Evolutionary conservation across 805 yeast species (phyloP), one percentile per base, ranked within the genome.

Genomic region (Lipomyces yamadae): DNA sequence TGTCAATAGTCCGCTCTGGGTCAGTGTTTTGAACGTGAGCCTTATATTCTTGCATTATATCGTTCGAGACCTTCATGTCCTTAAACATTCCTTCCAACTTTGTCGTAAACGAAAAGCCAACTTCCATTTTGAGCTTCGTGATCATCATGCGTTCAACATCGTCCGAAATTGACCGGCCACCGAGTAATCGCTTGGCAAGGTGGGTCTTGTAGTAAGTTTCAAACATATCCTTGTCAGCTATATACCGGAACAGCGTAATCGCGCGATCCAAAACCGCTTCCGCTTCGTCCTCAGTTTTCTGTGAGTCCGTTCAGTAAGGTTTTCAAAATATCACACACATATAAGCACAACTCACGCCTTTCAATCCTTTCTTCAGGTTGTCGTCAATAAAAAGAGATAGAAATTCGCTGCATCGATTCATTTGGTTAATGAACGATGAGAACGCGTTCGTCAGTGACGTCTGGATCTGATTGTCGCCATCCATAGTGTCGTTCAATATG

Each of bases 51-150:
- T 70, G 63, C 52, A 83, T 78, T 39, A 81, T 72, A 34, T 84
- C 89, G 56, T 78, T 79, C 0, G 92, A 88, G 0, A 82, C 72
- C 67, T 84, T 84, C 63, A 92, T 87, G 75, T 93, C 98, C 73
- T 88, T 85, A 71, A 91, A 86, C 97, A 93, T 93, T 56, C 91
- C 92, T 74, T 91, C 93, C 48, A 93, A 80, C 72, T 89, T 90
- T 1, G 90, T 84, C 0, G 97, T 86, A 63, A 91, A 89, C 0
- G 92, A 84, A 2, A 90, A 83, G 0, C 97, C 97, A 73, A 89
- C 83, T 74, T 91, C 97, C 72, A 86, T 88, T 70, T 88, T 86
- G 56, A 92, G 78, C 73, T 85, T 86, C 1, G 87, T 81, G 33
- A 92, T 86, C 76, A 92, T 81, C 39, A 81, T 78, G 74, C 87